Conservation (phyloP, 768 basidiomycete species). For the Mycena chlorophos region DNA sequence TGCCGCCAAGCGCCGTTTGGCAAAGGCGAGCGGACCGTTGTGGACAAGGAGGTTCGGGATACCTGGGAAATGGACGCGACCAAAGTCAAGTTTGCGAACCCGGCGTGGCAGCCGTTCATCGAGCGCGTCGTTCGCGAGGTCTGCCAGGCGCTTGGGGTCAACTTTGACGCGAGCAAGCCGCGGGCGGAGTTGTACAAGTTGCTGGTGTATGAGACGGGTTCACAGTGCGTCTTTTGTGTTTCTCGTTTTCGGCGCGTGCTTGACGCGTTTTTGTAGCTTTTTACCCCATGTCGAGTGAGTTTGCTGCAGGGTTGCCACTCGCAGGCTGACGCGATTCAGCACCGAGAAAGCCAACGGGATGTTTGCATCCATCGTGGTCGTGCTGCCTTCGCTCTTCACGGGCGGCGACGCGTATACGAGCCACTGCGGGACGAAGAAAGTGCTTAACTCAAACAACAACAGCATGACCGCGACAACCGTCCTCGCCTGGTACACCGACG, state of each 20-base stretch:
- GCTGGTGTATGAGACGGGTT: constrained; percentile 38
- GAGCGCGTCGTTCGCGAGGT: constrained; percentile 15
- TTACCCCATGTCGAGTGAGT: constrained; percentile 33
- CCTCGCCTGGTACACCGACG: constrained; percentile 45
- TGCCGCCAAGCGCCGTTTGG: constrained; percentile 47
- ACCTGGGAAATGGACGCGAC: constrained; percentile 52
- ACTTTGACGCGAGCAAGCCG: constrained; percentile 2
- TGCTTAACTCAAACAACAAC: constrained; percentile 28
- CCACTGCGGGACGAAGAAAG: constrained; percentile 24
- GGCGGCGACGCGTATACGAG: constrained; percentile 39
- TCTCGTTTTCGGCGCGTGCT: constrained; percentile 1
- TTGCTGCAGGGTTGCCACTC: no score
- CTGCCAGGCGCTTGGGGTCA: constrained; percentile 9
- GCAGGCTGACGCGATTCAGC: constrained; percentile 1
- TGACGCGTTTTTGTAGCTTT: constrained; percentile 25
- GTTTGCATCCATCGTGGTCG: constrained; percentile 43
- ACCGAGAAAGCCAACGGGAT: constrained; percentile 37
- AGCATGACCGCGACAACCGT: constrained; percentile 29
- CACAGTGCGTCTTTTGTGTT: constrained; percentile 32
- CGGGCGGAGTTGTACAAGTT: constrained; percentile 37
- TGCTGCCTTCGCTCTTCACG: constrained; percentile 39
- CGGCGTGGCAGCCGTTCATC: constrained; percentile 41
- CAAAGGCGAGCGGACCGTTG: constrained; percentile 41
- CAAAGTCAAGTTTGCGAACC: constrained; percentile 41
- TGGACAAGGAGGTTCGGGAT: constrained; percentile 46